Evolutionary conservation across 108 stramenopile species (phyloP).

Genomic region (Fistulifera pelliculosa): DNA sequence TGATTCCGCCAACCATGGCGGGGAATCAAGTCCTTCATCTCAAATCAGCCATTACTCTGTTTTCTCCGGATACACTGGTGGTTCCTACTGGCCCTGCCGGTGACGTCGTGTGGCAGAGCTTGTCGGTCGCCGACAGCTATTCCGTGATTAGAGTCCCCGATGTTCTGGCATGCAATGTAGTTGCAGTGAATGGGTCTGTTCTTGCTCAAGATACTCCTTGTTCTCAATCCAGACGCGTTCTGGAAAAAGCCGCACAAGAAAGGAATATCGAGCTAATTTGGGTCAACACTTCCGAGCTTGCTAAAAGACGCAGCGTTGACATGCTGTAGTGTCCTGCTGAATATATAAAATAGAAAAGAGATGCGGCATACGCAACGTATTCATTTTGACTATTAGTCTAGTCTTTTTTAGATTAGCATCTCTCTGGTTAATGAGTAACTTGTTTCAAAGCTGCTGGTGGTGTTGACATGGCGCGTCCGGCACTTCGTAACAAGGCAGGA

Average conservation of each 20-base stretch:
- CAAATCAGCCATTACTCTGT: conserved; percentile 55
- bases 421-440: too few species aligned
- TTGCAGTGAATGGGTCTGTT: conserved; percentile 44
- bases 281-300: conserved; percentile 48
- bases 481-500: conserved; percentile 19
- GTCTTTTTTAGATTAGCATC: too few species aligned
- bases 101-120: conserved; percentile 20
- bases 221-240: conserved; percentile 27
- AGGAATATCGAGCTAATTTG: conserved; percentile 29
- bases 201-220: conserved; percentile 40
- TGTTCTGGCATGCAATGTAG: conserved; percentile 51
- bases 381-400: too few species aligned
- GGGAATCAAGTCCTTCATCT: conserved; percentile 42
- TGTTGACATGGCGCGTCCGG: too few species aligned
- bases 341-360: background rate
- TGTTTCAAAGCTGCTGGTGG: too few species aligned
- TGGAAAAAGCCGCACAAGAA: conserved; percentile 29
- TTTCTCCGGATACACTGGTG: conserved; percentile 46
- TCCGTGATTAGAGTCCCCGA: conserved; percentile 37
- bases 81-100: conserved; percentile 30
- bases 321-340: conserved; percentile 35
- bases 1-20: conserved; percentile 14
- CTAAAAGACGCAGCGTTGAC: conserved; percentile 69
- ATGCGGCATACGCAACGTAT: too few species aligned
- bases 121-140: conserved; percentile 35